Conservation (phyloP, 371 early-diverging fungal species). For the Blakeslea trispora region DNA sequence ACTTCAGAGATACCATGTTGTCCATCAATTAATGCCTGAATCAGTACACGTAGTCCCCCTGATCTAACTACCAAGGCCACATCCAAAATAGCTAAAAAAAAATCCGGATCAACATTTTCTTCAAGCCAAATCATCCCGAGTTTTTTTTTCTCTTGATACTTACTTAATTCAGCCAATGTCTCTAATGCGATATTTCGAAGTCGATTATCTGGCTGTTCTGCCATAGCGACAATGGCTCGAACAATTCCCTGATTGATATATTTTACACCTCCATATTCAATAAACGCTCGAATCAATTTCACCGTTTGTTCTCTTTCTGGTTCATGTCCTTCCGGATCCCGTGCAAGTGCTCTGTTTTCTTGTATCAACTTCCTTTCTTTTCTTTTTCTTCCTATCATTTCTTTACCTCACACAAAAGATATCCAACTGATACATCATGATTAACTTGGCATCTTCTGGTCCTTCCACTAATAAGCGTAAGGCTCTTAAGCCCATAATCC, state of each 20-base stretch:
- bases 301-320: conserved; percentile 78
- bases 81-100: conserved; percentile 59
- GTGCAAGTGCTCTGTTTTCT: conserved; percentile 54
- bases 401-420: conserved; percentile 66
- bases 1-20: conserved; percentile 67
- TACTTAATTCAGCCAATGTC: conserved; percentile 81
- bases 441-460: conserved; percentile 40
- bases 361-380: neutral
- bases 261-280: conserved; percentile 66
- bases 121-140: neutral
- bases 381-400: neutral
- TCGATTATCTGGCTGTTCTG: conserved; percentile 79
- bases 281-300: conserved; percentile 67
- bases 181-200: conserved; percentile 74
- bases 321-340: conserved; percentile 64
- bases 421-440: conserved; percentile 61
- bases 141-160: neutral
- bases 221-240: conserved; percentile 73
- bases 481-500: conserved; percentile 56
- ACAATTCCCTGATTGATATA: conserved; percentile 68
- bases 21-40: conserved; percentile 74
- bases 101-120: neutral
- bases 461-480: conserved; percentile 56
- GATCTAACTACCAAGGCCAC: conserved; percentile 63
- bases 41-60: conserved; percentile 72